Percentiles rank a stretch among this genome's conserved stretches.
These are phyloP conservation scores for Phoma sp. DNA, from an alignment of 2,329 filamentous ascomycete genomes.

Conservation along the genomic window DNA sequence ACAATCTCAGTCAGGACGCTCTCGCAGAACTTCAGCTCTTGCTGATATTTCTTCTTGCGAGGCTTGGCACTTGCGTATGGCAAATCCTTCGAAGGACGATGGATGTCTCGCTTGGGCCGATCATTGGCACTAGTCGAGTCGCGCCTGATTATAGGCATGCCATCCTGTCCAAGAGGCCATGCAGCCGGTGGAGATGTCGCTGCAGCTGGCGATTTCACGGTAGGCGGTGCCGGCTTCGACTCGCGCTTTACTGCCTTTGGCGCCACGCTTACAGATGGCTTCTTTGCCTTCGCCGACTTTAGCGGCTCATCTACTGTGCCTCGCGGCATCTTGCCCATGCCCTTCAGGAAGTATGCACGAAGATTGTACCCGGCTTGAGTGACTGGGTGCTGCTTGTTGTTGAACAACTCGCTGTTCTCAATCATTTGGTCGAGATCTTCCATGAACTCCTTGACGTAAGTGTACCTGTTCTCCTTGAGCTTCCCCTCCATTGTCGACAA, in stretches of 20 bases:
- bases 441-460: conserved; percentile 72
- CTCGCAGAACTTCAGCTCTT: conserved; percentile 89
- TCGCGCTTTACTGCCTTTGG: conserved; percentile 54
- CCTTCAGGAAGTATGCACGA: conserved; percentile 64
- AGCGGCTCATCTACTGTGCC: conserved; percentile 58
- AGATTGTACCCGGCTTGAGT: conserved; percentile 70
- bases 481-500: conserved; percentile 81
- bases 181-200: conserved; percentile 57
- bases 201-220: conserved; percentile 53
- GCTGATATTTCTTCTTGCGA: conserved; percentile 87
- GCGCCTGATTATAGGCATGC: conserved; percentile 80
- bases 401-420: conserved; percentile 80
- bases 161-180: conserved; percentile 79
- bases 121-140: conserved; percentile 80
- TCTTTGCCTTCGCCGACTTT: conserved; percentile 63
- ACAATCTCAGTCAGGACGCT: conserved; percentile 78
- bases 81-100: conserved; percentile 88
- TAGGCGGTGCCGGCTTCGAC: conserved; percentile 50
- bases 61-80: conserved; percentile 82
- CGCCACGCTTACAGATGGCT: conserved; percentile 38
- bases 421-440: conserved; percentile 79
- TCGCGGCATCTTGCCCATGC: conserved; percentile 65
- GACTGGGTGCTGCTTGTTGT: conserved; percentile 77
- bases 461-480: conserved; percentile 73
- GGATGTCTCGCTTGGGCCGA: conserved; percentile 90